Base-by-base conservation (phyloP, 306 rosid species). In the Inga laurina region DNA sequence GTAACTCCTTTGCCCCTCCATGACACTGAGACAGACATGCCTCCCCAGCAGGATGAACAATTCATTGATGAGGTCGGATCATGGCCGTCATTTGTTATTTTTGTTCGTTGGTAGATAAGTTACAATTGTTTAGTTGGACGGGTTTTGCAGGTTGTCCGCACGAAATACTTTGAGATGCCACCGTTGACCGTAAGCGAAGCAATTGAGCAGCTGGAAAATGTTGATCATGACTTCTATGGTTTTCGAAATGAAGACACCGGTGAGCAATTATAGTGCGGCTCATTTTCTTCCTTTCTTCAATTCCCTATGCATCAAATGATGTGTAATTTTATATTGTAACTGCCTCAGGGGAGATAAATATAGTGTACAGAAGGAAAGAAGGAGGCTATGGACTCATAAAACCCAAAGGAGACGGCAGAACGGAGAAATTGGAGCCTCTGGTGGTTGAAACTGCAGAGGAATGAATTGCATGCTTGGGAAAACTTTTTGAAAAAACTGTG, bases 241-340 rank as follows among this genome's bases (percentile, higher is more conserved):
- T 96, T 96, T 84, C 90, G 93, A 84, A 96, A 93, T 75, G 98
- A 96, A 93, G 97, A 93, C 86, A 93, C 97, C 44, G 94, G 97
- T 93, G 85, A 54, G 87, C 65, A 61, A 57, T 19, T 72, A 41
- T 14, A 14, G 6, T 43, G 9, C 39, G 45, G 51, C 57, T 77
- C 18, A 8, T 48, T 76, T 59, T 59, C 72, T 71, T 61, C 32
- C 13, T 39, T 24, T 62, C 34, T 4, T 70, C 14, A 39, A 41
- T 41, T 39, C 44, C 59, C 2, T 19, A 9, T 41, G 18, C 48
- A 75, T 70, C 41, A 69, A 69, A 14, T 48, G 37, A 71, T 84
- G 45, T 61, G 59, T 82, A 41, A 67, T 84, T 80, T 75, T 5
- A 73, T 43, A 27, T 75, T 79, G 30, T 84, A 74, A 24, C 68